These are phyloP conservation scores for Murraya koenigii DNA, from an alignment of 345 rosid genomes.

Conservation along the genomic window DNA sequence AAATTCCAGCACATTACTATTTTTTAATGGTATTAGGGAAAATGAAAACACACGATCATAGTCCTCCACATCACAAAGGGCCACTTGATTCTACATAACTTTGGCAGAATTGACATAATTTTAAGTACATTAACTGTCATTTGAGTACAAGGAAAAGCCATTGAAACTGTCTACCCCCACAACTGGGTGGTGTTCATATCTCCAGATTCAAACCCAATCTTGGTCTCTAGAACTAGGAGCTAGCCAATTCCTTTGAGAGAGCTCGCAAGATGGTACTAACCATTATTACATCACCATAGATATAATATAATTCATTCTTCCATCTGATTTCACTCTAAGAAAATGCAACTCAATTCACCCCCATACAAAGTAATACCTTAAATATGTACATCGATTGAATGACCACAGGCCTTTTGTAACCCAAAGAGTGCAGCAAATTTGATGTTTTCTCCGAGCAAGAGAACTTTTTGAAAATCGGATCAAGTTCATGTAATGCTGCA, in stretches of 20 bases:
- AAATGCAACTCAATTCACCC: neutral
- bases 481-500: slow-evolving; percentile 86
- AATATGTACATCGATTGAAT: slow-evolving; percentile 96
- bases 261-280: neutral
- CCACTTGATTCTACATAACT: neutral
- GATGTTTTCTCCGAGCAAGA: slow-evolving; percentile 61
- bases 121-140: neutral
- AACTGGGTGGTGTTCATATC: neutral
- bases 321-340: neutral
- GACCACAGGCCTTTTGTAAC: slow-evolving; percentile 69
- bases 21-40: neutral
- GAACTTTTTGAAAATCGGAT: slow-evolving; percentile 66
- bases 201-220: too few species aligned
- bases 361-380: slow-evolving; percentile 44
- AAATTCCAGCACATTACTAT: neutral
- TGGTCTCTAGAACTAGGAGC: neutral
- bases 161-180: neutral
- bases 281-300: neutral
- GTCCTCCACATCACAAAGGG: neutral
- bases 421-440: slow-evolving; percentile 61
- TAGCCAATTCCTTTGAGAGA: neutral
- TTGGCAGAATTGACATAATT: too few species aligned
- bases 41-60: neutral
- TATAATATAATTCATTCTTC: neutral
- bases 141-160: neutral